Percentiles rank a stretch among this genome's conserved stretches.
Evolutionary conservation across 2,329 filamentous ascomycete species (phyloP).

Genomic region (Ophiocordyceps polyrhachis-furcata): DNA sequence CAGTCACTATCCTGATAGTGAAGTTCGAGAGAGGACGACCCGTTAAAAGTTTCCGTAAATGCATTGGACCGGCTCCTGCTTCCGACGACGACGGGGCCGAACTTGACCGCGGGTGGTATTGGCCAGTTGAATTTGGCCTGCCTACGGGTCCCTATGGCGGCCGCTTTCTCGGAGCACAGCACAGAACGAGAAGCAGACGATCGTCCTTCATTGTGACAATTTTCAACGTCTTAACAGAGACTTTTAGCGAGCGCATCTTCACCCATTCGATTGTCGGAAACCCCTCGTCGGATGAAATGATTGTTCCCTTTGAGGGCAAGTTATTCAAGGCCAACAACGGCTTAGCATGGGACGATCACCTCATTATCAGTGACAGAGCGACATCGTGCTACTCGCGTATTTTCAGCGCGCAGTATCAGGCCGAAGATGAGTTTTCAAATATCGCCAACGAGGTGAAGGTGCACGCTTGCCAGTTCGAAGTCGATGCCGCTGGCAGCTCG

Average conservation of each 20-base stretch:
- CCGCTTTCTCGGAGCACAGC: background rate
- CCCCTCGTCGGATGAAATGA: no score
- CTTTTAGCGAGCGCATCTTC: background rate
- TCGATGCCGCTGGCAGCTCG: no score
- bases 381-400: background rate
- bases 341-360: background rate
- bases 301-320: background rate
- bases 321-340: background rate
- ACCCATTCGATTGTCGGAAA: background rate
- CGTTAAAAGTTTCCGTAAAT: background rate
- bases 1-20: no score
- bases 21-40: background rate
- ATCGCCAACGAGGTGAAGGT: background rate
- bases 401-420: background rate
- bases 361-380: background rate
- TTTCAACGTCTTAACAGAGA: constrained; percentile 1
- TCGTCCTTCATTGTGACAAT: background rate
- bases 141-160: background rate
- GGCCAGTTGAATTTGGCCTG: background rate
- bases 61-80: no score
- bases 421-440: background rate
- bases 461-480: no score
- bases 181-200: no score
- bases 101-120: background rate
- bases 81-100: background rate